Evolutionary conservation across 2,329 filamentous ascomycete species (phyloP), one percentile per base, ranked within the genome.

Genomic region (Cladophialophora bantiana): DNA sequence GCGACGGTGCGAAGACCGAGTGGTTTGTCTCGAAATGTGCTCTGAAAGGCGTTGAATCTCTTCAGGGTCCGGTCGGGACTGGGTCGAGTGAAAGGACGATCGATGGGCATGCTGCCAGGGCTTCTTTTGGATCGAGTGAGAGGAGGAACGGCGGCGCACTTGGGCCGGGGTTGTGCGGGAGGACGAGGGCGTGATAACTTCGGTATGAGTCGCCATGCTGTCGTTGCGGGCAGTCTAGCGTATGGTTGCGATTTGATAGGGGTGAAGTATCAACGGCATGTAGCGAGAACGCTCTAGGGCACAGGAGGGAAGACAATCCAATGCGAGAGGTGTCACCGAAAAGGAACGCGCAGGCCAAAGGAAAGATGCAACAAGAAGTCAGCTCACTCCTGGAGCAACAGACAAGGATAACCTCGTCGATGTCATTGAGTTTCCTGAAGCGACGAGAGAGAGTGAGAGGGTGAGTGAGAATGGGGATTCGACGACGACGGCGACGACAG

Each of bases 281-380:
- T 5, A 26, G 18, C 45, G 45, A 50, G 45, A 18, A 50, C 26
- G 45, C 15, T 20, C n/a, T 45, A 9, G 5, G 10, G 15, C 6
- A 7, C 38, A 13, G 38, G 18, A 26, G 6, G 9, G 12, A 20
- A n/a, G 45, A 10, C 7, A 3, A 50, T 26, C 45, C 45, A 50
- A 26, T 26, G 45, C 26, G 10, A 50, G 45, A 50, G 36, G 36
- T 12, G 7, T 6, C 15, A 50, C 20, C 9, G 26, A 12, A 20
- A 50, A 18, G 45, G 26, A 50, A 26, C 18, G 12, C 45, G 45
- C 45, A 50, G 26, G 45, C 26, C 7, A 13, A 50, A 48, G 12
- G 45, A 50, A 50, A 50, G 13, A n/a, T 18, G 10, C 20, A n/a
- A n/a, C 53, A 35, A 35, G n/a, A 6, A 7, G 31, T 88, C 88